Evolutionary conservation across 2,329 filamentous ascomycete genomes (phyloP).

Genomic region (Stemphylium lycopersici): DNA sequence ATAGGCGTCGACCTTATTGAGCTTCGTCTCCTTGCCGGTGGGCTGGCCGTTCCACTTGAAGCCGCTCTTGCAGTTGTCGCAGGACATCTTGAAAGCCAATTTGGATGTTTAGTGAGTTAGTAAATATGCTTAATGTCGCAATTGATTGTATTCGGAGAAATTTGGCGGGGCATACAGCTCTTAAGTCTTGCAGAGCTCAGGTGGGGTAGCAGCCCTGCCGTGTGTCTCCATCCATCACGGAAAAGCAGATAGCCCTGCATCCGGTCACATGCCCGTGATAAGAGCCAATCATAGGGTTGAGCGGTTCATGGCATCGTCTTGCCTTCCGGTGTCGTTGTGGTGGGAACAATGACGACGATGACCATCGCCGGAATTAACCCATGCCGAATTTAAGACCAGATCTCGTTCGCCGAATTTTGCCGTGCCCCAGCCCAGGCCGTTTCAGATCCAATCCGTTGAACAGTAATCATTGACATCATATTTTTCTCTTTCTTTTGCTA

Average conservation of each 20-base stretch:
- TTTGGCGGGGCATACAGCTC: conserved; percentile 1
- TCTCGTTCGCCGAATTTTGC: conserved; percentile 4
- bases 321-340: neutral
- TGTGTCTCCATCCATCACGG: neutral
- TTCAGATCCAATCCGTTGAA: neutral
- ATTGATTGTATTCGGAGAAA: neutral
- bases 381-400: neutral
- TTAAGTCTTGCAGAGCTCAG: conserved; percentile 4
- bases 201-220: conserved; percentile 3
- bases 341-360: conserved; percentile 4
- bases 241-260: neutral
- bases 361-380: neutral
- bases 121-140: neutral
- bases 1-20: conserved; percentile 50
- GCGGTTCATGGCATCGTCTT: neutral
- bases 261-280: neutral
- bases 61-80: conserved; percentile 46
- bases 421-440: neutral
- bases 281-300: conserved; percentile 6
- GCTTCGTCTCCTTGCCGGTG: conserved; percentile 45
- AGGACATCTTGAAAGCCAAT: conserved; percentile 31
- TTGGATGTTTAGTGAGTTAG: neutral
- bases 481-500: neutral
- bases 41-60: conserved; percentile 50
- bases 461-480: neutral